A percentile compares a stretch with the other conserved stretches of the same genome.
phyloP scores from a whole-genome alignment of 2,329 filamentous ascomycete species.

The Stromatinia cepivora region DNA sequence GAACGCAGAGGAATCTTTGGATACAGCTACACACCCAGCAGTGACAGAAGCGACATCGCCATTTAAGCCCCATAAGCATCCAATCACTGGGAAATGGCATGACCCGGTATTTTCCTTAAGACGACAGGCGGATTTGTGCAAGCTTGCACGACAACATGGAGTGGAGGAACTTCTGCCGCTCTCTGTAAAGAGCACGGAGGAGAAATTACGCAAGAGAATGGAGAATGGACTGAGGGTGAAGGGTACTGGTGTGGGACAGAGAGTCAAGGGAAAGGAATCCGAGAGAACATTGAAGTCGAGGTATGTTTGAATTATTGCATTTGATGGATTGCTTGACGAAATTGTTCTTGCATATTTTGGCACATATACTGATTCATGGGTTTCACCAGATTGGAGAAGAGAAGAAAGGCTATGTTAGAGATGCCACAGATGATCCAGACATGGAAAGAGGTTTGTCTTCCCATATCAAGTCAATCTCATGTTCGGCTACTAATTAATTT shows the following conservation, averaged over 20 bases:
- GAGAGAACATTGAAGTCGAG: conserved; percentile 81
- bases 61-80: conserved; percentile 78
- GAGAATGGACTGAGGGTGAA: conserved; percentile 82
- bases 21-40: conserved; percentile 45
- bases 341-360: not conserved
- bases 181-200: conserved; percentile 72
- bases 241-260: conserved; percentile 89
- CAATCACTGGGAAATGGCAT: conserved; percentile 77
- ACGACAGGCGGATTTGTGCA: conserved; percentile 86
- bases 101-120: conserved; percentile 80
- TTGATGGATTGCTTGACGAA: conserved; percentile 32
- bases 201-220: conserved; percentile 67
- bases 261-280: conserved; percentile 92
- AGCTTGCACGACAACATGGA: conserved; percentile 75
- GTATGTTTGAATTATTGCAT: conserved; percentile 48
- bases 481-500: conserved; percentile 41
- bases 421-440: conserved; percentile 91
- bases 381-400: conserved; percentile 71
- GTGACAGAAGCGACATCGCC: conserved; percentile 52
- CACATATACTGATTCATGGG: conserved; percentile 25
- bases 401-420: conserved; percentile 86
- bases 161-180: conserved; percentile 79
- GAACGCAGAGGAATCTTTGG: conserved; percentile 37
- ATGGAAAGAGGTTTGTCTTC: conserved; percentile 80
- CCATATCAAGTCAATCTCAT: not conserved